Conservation (phyloP, 192 early-diverging fungal genomes). For the Podila minutissima region DNA sequence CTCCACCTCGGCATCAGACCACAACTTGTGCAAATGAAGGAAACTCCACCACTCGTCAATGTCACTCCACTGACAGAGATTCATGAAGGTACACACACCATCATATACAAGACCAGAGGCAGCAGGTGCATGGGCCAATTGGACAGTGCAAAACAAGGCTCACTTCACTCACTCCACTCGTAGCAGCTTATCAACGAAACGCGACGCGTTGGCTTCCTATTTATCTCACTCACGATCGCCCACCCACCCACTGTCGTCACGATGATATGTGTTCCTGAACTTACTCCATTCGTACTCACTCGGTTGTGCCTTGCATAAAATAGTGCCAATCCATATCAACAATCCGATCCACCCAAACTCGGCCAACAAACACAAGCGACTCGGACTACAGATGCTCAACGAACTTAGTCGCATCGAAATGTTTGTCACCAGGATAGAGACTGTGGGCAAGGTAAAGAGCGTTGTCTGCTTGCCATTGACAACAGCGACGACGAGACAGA, state of each 20-base stretch:
- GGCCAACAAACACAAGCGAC: constrained; percentile 48
- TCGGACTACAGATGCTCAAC: constrained; percentile 56
- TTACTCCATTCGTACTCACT: background rate
- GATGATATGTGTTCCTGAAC: too few relatives aligned
- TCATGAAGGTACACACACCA: constrained; percentile 45
- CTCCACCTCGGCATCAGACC: background rate
- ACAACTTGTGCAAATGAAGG: constrained; percentile 25
- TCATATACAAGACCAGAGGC: too few relatives aligned
- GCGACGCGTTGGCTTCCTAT: too few relatives aligned
- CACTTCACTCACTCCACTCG: background rate
- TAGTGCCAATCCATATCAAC: constrained; percentile 54
- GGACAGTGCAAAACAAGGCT: background rate
- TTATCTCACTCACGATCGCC: too few relatives aligned
- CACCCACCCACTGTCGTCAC: too few relatives aligned
- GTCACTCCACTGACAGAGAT: constrained; percentile 31
- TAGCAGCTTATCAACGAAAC: too few relatives aligned
- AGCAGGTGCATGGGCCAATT: background rate
- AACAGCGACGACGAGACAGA: background rate
- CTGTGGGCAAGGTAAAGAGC: constrained; percentile 35
- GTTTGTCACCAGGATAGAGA: constrained; percentile 52
- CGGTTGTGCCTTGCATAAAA: background rate
- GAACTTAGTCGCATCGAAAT: constrained; percentile 52
- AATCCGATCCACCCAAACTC: constrained; percentile 55
- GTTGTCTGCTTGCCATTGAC: background rate
- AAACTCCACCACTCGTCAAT: constrained; percentile 53